Evolutionary conservation across 2,329 filamentous ascomycete species (phyloP), one percentile per base, ranked within the genome.

Genomic region (Tolypocladium endophyticum): DNA sequence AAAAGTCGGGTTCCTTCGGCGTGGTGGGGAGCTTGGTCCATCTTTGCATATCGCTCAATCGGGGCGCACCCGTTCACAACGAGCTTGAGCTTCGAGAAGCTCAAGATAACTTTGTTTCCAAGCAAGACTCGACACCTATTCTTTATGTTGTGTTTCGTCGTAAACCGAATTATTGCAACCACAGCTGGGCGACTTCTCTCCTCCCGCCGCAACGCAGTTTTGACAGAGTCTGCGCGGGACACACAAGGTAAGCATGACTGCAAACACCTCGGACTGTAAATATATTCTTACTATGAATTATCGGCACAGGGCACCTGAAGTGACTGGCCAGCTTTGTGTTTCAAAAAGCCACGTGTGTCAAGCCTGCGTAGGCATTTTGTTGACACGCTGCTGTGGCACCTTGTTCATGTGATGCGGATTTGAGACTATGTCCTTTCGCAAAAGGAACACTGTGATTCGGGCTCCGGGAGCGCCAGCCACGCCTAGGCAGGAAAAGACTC

Each of bases 351-450:
- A 25, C 28, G 5, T 30, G 16, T 30, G 30, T n/a, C 2, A 3
- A 8, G 4, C 50, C 28, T n/a, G n/a, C n/a, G n/a, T n/a, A n/a
- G n/a, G n/a, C n/a, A n/a, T n/a, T n/a, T 35, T 12, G n/a, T 6
- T 35, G 20, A 1, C 30, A 30, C 30, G 4, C 30, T 18, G 50
- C 6, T 11, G 50, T 33, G 50, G 30, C 30, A 11, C 18, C 20
- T 18, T 3, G 11, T 53, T n/a, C 18, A 20, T 4, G 28, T n/a
- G 28, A 35, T n/a, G 16, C n/a, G n/a, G 14, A 25, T 20, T 35
- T 39, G 23, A 23, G 5, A 43, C 38, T 30, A 85, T 85, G 82
- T 83, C 82, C 3, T 85, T 85, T 63, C 76, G 81, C 61, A 84
- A 82, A 65, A 75, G 81, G 63, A 84, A 82, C 62, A 75, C 81